Conservation (phyloP, 2,329 filamentous ascomycete species). For the Pseudogymnoascus sp. region DNA sequence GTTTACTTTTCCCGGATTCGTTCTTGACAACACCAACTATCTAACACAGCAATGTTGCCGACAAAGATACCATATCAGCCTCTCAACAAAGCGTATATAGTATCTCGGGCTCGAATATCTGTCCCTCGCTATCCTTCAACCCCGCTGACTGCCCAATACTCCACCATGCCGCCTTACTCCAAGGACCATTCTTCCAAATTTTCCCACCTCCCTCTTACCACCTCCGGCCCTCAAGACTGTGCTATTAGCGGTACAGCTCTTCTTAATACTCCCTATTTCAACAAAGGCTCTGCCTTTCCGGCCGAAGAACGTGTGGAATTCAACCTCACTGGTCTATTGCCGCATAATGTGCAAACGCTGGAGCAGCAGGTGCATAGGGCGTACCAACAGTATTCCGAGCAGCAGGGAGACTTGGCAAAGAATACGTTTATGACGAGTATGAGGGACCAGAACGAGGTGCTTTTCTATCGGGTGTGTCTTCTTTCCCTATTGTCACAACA, state of each 20-base stretch:
- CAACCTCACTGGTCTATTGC: slow-evolving; percentile 63
- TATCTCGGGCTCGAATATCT: background rate
- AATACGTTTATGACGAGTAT: slow-evolving; percentile 82
- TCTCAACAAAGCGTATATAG: background rate
- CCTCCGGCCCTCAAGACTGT: slow-evolving; percentile 40
- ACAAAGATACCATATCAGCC: background rate
- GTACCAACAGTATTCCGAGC: slow-evolving; percentile 66
- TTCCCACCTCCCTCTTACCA: slow-evolving; percentile 39
- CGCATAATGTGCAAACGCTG: slow-evolving; percentile 62
- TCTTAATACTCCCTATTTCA: slow-evolving; percentile 60
- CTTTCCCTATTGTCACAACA: background rate
- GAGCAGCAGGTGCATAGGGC: slow-evolving; percentile 70
- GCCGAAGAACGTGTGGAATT: slow-evolving; percentile 60
- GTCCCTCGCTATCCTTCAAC: background rate
- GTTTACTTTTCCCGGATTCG: background rate
- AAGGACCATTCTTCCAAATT: slow-evolving; percentile 30
- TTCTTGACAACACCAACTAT: background rate
- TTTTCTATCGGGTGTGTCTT: slow-evolving; percentile 60
- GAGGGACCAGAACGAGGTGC: slow-evolving; percentile 75
- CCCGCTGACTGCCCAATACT: background rate
- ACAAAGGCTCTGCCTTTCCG: slow-evolving; percentile 76
- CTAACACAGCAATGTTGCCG: background rate
- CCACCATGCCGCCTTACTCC: slow-evolving; percentile 17
- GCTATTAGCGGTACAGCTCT: slow-evolving; percentile 44
- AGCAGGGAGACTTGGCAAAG: slow-evolving; percentile 60